phyloP scores from a whole-genome alignment of 106 monocot genomes.

The Ottelia alismoides region DNA sequence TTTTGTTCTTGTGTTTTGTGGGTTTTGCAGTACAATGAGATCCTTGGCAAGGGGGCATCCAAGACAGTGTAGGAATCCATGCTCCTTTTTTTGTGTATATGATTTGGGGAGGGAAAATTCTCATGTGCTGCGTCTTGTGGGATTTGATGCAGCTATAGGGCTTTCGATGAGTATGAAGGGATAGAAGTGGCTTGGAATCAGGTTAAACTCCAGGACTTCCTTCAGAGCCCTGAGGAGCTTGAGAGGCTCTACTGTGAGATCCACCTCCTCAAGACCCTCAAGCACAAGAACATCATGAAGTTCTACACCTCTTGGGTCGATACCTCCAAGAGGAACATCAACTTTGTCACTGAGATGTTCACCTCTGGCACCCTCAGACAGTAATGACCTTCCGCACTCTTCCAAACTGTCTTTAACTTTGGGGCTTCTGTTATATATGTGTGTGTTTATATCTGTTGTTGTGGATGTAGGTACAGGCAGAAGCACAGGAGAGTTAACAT shows the following conservation, averaged over 20 bases:
- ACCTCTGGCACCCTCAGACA: slow-evolving; percentile 95
- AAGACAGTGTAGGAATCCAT: slow-evolving; percentile 68
- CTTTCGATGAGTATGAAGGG: slow-evolving; percentile 79
- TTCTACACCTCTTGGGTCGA: slow-evolving; percentile 89
- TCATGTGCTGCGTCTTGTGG: not conserved
- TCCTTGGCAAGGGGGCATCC: slow-evolving; percentile 87
- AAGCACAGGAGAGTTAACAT: slow-evolving; percentile 69
- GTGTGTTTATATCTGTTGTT: too few relatives aligned
- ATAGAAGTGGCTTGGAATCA: slow-evolving; percentile 99
- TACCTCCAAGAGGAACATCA: slow-evolving; percentile 89
- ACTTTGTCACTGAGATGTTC: slow-evolving; percentile 85
- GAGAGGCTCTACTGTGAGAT: slow-evolving; percentile 97
- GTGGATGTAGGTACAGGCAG: slow-evolving; percentile 79
- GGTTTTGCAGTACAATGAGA: slow-evolving; percentile 76
- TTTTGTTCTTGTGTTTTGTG: slow-evolving; percentile 3
- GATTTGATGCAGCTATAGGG: slow-evolving; percentile 43
- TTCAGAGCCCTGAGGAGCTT: slow-evolving; percentile 80
- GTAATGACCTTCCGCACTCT: too few relatives aligned
- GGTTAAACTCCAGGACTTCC: slow-evolving; percentile 79
- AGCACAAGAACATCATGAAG: slow-evolving; percentile 87
- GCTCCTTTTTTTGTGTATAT: not conserved
- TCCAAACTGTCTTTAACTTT: too few relatives aligned
- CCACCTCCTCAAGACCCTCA: slow-evolving; percentile 89
- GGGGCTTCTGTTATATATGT: too few relatives aligned
- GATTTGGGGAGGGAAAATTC: not conserved